Evolutionary conservation across 2,329 filamentous ascomycete genomes (phyloP).

Genomic region (Elsinoe australis): DNA sequence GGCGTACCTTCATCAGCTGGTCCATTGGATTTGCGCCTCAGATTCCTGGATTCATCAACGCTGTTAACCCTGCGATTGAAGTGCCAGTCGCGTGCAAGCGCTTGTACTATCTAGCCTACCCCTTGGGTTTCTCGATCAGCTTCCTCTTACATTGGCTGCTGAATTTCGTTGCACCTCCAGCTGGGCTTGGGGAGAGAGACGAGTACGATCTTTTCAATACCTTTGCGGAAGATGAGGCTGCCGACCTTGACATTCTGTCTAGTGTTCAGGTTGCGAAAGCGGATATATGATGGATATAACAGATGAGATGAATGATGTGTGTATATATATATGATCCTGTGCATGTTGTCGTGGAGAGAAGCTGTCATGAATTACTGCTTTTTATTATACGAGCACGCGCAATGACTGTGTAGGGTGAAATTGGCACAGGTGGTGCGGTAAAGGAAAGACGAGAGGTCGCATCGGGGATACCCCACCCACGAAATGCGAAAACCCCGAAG

Average conservation of each 20-base stretch:
- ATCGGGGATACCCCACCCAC: no score
- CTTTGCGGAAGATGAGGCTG: slow-evolving; percentile 27
- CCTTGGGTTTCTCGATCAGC: slow-evolving; percentile 35
- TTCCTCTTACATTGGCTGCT: slow-evolving; percentile 31
- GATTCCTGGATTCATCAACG: slow-evolving; percentile 37
- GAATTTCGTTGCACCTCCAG: slow-evolving; percentile 29
- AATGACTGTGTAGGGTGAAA: no score
- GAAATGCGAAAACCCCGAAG: no score
- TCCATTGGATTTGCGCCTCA: slow-evolving; percentile 28
- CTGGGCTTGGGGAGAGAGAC: slow-evolving; percentile 29
- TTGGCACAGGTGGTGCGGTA: no score
- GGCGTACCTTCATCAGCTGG: slow-evolving; percentile 38
- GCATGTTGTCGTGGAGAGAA: no score
- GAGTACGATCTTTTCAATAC: slow-evolving; percentile 32
- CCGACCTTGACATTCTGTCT: slow-evolving; percentile 22
- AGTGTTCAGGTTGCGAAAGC: slow-evolving; percentile 10
- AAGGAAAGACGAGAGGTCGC: no score
- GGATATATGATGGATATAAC: slow-evolving; percentile 5
- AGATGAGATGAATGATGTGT: no score
- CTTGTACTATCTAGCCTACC: slow-evolving; percentile 38
- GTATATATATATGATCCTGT: no score
- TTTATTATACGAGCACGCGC: no score
- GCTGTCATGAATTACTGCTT: no score
- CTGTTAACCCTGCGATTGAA: slow-evolving; percentile 34
- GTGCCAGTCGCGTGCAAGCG: slow-evolving; percentile 33